A percentile compares a stretch with the other conserved stretches of the same genome.
Conservation (phyloP, 2,329 filamentous ascomycete species). For the Balansia obtecta region DNA sequence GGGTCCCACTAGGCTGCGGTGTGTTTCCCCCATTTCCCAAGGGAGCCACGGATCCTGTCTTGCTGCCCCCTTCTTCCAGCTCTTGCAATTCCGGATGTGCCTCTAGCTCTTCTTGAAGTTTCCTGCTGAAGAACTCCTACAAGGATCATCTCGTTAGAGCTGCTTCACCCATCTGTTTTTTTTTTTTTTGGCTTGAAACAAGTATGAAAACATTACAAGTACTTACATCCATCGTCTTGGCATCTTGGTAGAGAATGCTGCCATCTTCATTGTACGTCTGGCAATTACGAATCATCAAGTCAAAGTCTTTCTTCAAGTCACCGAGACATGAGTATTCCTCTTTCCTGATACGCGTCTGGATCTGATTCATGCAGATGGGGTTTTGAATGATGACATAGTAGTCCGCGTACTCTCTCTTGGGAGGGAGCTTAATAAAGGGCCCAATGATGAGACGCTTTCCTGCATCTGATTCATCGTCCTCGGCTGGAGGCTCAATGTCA, state of each 20-base stretch:
- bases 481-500: slow-evolving; percentile 44
- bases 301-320: slow-evolving; percentile 73
- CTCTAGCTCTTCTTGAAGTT: slow-evolving; percentile 39
- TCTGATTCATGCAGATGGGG: slow-evolving; percentile 93
- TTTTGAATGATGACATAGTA: slow-evolving; percentile 90
- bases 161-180: too few relatives aligned
- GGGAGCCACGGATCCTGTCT: slow-evolving; percentile 29
- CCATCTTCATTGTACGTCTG: slow-evolving; percentile 94
- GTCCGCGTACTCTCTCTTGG: slow-evolving; percentile 81
- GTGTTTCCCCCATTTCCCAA: slow-evolving; percentile 45
- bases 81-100: slow-evolving; percentile 43
- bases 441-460: slow-evolving; percentile 75
- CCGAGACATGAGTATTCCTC: slow-evolving; percentile 77
- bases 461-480: slow-evolving; percentile 44
- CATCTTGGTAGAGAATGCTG: slow-evolving; percentile 83
- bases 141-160: slow-evolving; percentile 19
- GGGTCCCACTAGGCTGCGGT: slow-evolving; percentile 47
- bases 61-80: slow-evolving; percentile 34
- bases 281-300: slow-evolving; percentile 78
- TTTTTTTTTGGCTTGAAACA: neutral
- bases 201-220: neutral
- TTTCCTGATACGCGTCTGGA: slow-evolving; percentile 89
- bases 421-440: slow-evolving; percentile 83
- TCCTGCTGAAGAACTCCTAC: slow-evolving; percentile 44
- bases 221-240: slow-evolving; percentile 80